These are phyloP conservation scores for Gossypium aridum DNA, from an alignment of 441 rosid species.

Conservation along the genomic window DNA sequence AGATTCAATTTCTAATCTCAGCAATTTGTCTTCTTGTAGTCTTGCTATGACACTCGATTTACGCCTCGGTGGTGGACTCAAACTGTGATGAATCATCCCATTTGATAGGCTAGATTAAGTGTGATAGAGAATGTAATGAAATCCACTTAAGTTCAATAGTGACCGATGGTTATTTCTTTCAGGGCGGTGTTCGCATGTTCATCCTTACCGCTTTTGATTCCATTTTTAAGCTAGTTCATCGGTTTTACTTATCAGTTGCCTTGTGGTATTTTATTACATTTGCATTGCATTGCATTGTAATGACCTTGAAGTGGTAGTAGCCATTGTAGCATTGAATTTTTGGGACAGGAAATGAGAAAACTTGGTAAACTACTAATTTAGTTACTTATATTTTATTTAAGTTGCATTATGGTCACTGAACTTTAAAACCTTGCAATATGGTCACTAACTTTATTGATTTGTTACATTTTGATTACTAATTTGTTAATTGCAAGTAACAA, in stretches of 20 bases:
- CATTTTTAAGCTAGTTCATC: background rate
- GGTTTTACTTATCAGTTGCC: background rate
- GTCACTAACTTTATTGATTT: too few relatives aligned
- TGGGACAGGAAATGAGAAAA: background rate
- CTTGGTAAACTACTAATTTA: background rate
- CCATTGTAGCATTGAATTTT: background rate
- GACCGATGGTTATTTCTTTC: background rate
- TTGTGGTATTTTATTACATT: background rate
- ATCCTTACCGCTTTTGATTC: background rate
- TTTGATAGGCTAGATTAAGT: background rate
- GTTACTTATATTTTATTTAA: too few relatives aligned
- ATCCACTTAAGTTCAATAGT: background rate
- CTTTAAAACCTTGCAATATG: too few relatives aligned
- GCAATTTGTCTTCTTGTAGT: constrained; percentile 25
- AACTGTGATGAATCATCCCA: background rate
- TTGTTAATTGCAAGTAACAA: too few relatives aligned
- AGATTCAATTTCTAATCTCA: constrained; percentile 19
- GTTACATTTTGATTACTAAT: too few relatives aligned
- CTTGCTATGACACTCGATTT: constrained; percentile 3
- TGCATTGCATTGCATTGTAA: background rate
- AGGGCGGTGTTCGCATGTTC: background rate
- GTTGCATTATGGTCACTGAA: too few relatives aligned
- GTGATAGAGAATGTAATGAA: background rate
- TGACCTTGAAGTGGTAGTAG: background rate
- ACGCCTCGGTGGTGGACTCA: background rate